Evolutionary conservation across 2,329 filamentous ascomycete genomes (phyloP), one percentile per base, ranked within the genome.

Genomic region (Byssochlamys sp.): DNA sequence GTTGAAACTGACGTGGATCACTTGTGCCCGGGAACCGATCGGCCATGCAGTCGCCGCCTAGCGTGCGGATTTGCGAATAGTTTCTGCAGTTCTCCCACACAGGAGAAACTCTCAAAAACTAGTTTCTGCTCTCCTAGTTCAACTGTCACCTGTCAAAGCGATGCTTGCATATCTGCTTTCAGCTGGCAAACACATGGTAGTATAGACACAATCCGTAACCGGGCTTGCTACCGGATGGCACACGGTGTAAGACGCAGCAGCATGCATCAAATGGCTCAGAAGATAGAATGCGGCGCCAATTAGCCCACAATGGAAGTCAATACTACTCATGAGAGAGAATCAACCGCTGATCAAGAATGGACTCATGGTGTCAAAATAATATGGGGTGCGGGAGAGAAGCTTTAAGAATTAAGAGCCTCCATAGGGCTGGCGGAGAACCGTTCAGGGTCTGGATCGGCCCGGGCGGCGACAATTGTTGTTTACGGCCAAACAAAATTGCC

Each of bases 401-500:
- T 26, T 51, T 12, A 28, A 51, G 45, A 51, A 51, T 26, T 50
- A 26, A 26, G 25, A 26, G 48, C 48, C 9, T 51, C 49, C 49
- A 24, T 51, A 51, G 49, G 49, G 49, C 49, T 51, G 49, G 49
- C 27, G 49, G 49, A 26, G 49, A 51, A 26, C 25, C 24, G 19
- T 26, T 26, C 27, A 51, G 49, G 27, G 49, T 51, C 49, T 51
- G 49, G 49, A 51, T 51, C 49, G 49, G 49, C 25, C 49, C 49
- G 49, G 49, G 49, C 49, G 49, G 49, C n/a, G 24, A 51, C 49
- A 51, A 52, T 29, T 24, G n/a, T 53, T 53, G 49, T 59, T 57
- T 54, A 48, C 52, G 49, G 53, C 24, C 48, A 35, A 52, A 55
- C 57, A 59, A 57, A 54, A 29, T 49, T 50, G 28, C 10, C 24